Evolutionary conservation across 2,329 filamentous ascomycete species (phyloP).

Genomic region (Alternaria viburni): DNA sequence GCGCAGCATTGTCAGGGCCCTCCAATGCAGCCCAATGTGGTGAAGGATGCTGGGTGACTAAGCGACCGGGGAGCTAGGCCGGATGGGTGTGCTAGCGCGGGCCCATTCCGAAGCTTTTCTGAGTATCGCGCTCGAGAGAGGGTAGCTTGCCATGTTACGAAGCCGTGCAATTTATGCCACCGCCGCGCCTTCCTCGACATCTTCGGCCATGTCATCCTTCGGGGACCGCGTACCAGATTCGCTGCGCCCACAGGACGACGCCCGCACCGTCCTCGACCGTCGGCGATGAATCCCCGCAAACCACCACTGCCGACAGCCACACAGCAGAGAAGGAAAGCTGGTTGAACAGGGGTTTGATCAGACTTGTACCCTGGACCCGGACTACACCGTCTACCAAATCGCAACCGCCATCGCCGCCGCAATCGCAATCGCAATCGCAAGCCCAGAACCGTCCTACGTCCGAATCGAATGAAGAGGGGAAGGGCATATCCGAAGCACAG

Average conservation of each 20-base stretch:
- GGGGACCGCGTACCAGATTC: slow-evolving; percentile 48
- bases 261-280: slow-evolving; percentile 17
- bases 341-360: slow-evolving; percentile 3
- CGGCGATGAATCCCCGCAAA: slow-evolving; percentile 16
- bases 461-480: background rate
- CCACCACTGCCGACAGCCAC: slow-evolving; percentile 2
- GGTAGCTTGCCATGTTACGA: slow-evolving; percentile 41
- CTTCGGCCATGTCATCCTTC: slow-evolving; percentile 52
- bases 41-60: slow-evolving; percentile 25
- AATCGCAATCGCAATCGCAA: background rate
- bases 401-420: background rate
- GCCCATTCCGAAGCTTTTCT: slow-evolving; percentile 25
- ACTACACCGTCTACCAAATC: background rate
- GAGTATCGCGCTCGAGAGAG: slow-evolving; percentile 7
- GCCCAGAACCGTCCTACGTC: background rate
- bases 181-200: slow-evolving; percentile 50
- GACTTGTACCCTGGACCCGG: background rate
- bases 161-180: slow-evolving; percentile 53
- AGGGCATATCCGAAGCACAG: background rate
- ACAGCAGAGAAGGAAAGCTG: background rate
- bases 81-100: slow-evolving; percentile 13
- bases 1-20: background rate
- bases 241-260: slow-evolving; percentile 32
- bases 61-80: slow-evolving; percentile 21
- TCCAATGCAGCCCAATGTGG: slow-evolving; percentile 7